A percentile compares a stretch with the other conserved stretches of the same genome.
phyloP scores from a whole-genome alignment of 352 stramenopile species.

The Phytophthora litchii region DNA sequence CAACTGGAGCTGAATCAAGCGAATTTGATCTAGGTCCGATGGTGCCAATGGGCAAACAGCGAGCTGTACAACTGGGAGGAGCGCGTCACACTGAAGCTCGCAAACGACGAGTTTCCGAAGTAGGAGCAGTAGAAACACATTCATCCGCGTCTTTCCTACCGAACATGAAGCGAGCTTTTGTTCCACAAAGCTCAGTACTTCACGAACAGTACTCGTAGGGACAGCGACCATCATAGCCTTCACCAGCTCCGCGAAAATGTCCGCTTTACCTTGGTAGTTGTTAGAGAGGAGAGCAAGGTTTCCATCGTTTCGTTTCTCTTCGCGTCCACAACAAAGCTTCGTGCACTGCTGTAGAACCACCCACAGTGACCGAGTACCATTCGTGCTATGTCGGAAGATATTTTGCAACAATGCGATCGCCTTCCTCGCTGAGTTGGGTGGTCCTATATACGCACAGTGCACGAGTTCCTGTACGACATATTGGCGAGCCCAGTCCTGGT shows the following conservation, averaged over 20 bases:
- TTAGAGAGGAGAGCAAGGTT: not conserved
- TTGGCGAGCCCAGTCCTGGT: conserved; percentile 47
- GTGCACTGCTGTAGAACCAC: conserved; percentile 62
- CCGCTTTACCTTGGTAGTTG: conserved; percentile 36
- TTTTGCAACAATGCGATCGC: conserved; percentile 42
- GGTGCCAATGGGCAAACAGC: conserved; percentile 45
- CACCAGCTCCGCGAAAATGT: conserved; percentile 53
- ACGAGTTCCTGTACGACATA: conserved; percentile 57
- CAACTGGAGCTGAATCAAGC: conserved; percentile 58
- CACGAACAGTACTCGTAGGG: conserved; percentile 16
- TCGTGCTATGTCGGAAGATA: conserved; percentile 27
- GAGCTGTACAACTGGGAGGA: conserved; percentile 46
- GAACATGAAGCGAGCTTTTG: conserved; percentile 57
- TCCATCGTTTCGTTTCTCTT: conserved; percentile 7
- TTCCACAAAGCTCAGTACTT: conserved; percentile 48
- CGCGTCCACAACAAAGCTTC: conserved; percentile 58
- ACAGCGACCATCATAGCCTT: conserved; percentile 43
- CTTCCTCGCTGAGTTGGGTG: conserved; percentile 24
- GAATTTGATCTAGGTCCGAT: conserved; percentile 39
- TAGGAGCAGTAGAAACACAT: conserved; percentile 60
- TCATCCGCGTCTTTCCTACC: conserved; percentile 42
- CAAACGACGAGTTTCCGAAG: conserved; percentile 53
- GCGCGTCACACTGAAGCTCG: conserved; percentile 26
- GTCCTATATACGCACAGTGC: conserved; percentile 41
- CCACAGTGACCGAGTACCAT: conserved; percentile 43